Evolutionary conservation across 108 stramenopile species (phyloP).

Genomic region (Conticribra guillardii): DNA sequence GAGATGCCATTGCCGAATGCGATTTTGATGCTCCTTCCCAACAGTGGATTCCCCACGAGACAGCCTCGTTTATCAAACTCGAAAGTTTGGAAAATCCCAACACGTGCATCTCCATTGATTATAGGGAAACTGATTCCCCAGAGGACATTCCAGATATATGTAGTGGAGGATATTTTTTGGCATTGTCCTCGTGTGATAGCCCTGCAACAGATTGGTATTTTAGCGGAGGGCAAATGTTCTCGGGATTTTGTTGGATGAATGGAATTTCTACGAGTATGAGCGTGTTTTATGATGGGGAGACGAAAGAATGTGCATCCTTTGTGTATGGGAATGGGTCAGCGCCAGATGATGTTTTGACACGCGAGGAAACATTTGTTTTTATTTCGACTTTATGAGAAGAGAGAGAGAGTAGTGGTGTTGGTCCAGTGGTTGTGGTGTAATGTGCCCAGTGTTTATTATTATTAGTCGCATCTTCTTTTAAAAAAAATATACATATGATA

Average conservation of each 20-base stretch:
- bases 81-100: background rate
- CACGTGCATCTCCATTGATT: background rate
- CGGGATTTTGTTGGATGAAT: background rate
- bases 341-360: no score
- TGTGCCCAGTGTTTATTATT: no score
- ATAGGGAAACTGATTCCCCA: background rate
- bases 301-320: background rate
- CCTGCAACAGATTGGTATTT: background rate
- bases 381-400: no score
- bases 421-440: no score
- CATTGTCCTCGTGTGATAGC: background rate
- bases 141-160: background rate
- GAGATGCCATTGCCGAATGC: background rate
- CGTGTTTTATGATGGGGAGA: background rate
- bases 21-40: background rate
- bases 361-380: no score
- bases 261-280: background rate
- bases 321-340: no score
- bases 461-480: no score
- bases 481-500: no score
- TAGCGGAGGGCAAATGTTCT: background rate
- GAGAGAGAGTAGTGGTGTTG: no score
- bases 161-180: background rate
- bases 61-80: background rate
- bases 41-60: background rate